phyloP scores from a whole-genome alignment of 306 rosid genomes.

The Herpetospermum pedunculosum region DNA sequence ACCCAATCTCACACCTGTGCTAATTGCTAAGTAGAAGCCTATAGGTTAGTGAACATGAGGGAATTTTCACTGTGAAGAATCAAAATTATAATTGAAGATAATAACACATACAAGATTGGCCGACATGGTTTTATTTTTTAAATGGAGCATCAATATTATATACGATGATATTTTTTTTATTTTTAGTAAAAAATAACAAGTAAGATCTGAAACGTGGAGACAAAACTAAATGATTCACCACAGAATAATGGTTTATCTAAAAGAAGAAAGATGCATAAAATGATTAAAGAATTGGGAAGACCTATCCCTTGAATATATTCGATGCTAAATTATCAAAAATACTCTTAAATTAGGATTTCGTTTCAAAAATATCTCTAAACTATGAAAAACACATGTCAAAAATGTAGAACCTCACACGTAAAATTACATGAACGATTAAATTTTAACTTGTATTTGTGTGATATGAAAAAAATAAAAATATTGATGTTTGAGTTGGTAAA shows the following conservation, averaged over 20 bases:
- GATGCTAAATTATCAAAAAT: too few species aligned
- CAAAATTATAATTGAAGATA: neutral
- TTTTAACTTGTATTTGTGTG: too few species aligned
- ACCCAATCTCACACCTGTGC: neutral
- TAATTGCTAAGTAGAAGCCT: neutral
- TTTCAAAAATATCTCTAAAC: too few species aligned
- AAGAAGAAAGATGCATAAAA: slow-evolving; percentile 5
- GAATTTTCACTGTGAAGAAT: too few species aligned
- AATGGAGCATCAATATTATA: neutral
- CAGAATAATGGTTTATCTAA: neutral
- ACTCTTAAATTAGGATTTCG: too few species aligned
- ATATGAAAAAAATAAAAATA: too few species aligned
- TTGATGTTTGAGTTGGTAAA: too few species aligned
- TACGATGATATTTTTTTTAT: neutral
- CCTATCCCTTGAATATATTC: neutral
- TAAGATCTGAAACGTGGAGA: slow-evolving; percentile 1
- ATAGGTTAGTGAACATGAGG: too few species aligned
- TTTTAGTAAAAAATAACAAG: neutral
- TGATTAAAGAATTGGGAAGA: neutral
- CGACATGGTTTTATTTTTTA: neutral
- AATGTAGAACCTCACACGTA: too few species aligned
- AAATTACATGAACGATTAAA: too few species aligned
- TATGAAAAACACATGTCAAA: too few species aligned
- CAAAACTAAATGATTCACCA: neutral
- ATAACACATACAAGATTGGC: neutral